Evolutionary conservation across 805 yeast species (phyloP).

Genomic region (Hanseniaspora pseudoguilliermondii): DNA sequence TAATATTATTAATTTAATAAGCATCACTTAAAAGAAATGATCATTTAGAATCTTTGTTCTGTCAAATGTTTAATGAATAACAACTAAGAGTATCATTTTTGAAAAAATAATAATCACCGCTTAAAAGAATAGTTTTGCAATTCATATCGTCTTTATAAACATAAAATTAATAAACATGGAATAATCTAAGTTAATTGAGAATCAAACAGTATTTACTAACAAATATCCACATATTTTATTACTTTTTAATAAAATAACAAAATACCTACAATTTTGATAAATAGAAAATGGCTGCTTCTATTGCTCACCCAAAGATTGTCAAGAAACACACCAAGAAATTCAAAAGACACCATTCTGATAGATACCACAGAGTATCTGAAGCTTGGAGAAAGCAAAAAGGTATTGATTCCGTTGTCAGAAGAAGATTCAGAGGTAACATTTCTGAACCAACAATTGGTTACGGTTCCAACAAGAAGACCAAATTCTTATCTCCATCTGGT

Average conservation of each 20-base stretch:
- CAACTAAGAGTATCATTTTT: too few species aligned
- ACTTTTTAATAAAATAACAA: background rate
- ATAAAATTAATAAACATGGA: too few species aligned
- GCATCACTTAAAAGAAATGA: too few species aligned
- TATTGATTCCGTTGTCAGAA: constrained; percentile 99
- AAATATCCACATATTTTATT: background rate
- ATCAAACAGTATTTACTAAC: background rate
- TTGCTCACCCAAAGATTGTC: constrained; percentile 98
- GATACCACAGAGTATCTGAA: constrained; percentile 95
- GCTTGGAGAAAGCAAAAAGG: constrained; percentile 99
- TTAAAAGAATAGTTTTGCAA: too few species aligned
- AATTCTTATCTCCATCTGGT: constrained; percentile 91
- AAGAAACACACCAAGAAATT: constrained; percentile 98
- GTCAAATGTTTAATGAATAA: too few species aligned
- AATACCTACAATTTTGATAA: background rate
- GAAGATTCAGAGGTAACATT: constrained; percentile 99
- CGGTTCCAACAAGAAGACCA: constrained; percentile 99
- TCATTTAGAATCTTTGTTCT: too few species aligned
- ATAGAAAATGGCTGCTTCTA: constrained; percentile 80
- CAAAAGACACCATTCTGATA: constrained; percentile 99
- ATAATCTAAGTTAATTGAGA: too few species aligned
- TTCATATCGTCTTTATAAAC: too few species aligned
- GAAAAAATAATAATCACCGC: too few species aligned
- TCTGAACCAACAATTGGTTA: constrained; percentile 99
- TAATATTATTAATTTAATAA: too few species aligned